phyloP scores from a whole-genome alignment of 352 stramenopile species.

The Globisporangium iwayamae region DNA sequence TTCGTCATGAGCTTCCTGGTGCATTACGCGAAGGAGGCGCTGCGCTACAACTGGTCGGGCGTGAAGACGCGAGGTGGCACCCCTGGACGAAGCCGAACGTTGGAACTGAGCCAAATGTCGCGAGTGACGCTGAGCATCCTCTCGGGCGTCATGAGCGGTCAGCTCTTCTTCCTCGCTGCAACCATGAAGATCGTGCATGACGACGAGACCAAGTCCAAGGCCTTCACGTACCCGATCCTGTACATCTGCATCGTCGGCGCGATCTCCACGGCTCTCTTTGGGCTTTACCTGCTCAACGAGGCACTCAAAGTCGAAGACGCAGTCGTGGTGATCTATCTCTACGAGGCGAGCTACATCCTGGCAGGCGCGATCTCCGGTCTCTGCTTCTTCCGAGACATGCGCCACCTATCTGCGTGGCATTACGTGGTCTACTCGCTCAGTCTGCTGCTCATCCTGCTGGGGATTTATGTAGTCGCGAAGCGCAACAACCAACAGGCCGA shows the following conservation, averaged over 20 bases:
- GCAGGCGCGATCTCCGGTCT: constrained; percentile 67
- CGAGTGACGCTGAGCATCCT: constrained; percentile 61
- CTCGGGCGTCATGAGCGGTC: constrained; percentile 65
- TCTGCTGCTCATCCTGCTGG: constrained; percentile 61
- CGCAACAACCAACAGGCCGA: constrained; percentile 36
- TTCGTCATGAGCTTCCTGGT: constrained; percentile 44
- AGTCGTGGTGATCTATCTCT: constrained; percentile 81
- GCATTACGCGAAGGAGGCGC: constrained; percentile 47
- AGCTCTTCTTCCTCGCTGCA: constrained; percentile 76
- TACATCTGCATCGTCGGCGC: constrained; percentile 67
- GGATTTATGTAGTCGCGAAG: constrained; percentile 69
- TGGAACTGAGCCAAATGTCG: constrained; percentile 32
- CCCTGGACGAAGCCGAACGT: constrained; percentile 23
- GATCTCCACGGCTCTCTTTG: constrained; percentile 56
- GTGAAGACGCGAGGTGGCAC: constrained; percentile 13
- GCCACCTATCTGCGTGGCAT: constrained; percentile 52
- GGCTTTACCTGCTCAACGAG: constrained; percentile 72
- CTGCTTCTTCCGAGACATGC: constrained; percentile 83
- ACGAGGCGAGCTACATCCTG: constrained; percentile 80
- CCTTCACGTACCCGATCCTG: constrained; percentile 57
- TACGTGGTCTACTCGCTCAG: constrained; percentile 75
- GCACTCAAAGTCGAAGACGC: constrained; percentile 80
- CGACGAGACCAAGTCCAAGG: constrained; percentile 36
- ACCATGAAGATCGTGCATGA: constrained; percentile 67
- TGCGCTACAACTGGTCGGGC: constrained; percentile 37